Evolutionary conservation across 768 basidiomycete species (phyloP), one percentile per base, ranked within the genome.

Genomic region (Xanthoconium stramineum): DNA sequence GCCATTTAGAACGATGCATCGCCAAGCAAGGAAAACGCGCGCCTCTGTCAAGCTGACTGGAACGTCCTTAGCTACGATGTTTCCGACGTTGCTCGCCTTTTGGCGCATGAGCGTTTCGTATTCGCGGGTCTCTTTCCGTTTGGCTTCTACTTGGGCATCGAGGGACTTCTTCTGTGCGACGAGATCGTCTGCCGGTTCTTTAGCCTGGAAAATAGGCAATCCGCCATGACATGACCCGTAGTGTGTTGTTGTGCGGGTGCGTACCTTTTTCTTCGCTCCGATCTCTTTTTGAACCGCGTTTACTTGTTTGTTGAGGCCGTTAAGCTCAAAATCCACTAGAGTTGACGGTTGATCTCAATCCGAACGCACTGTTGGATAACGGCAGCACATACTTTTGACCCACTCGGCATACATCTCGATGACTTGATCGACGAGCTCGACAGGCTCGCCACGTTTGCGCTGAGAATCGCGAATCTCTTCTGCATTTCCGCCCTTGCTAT

Each of bases 271-370:
- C 83, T 94, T 97, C 3, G 82, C 79, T 12, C 85, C 86, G 66
- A 99, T 98, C 72, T 98, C 84, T 72, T 98, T 99, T 77, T 99
- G 95, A 12, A 95, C 78, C 14, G 83, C 83, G 65, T 99, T 98
- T 39, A 91, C 83, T 63, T 91, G 81, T 70, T 95, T 94, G 63
- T 84, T 80, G 48, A 89, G 73, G 17, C 78, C 80, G 64, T 89
- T 91, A 20, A 84, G 78, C 48, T 97, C 92, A 67, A 84, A 98
- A 65, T 94, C 89, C 81, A 89, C 96, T 98, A 65, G 0, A 40
- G 14, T 17, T 1, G 14, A 17, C 4, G 28, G 40, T 33, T 13
- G 43, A 53, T 52, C 24, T 47, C n/a, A 37, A 44, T 19, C 37
- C 0, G 47, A 19, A 48, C 53, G n/a, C 32, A 2, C 46, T 7